Percentiles rank a stretch among this genome's conserved stretches.
Conservation (phyloP, 352 stramenopile genomes). For the Thalassiosira allenii region DNA sequence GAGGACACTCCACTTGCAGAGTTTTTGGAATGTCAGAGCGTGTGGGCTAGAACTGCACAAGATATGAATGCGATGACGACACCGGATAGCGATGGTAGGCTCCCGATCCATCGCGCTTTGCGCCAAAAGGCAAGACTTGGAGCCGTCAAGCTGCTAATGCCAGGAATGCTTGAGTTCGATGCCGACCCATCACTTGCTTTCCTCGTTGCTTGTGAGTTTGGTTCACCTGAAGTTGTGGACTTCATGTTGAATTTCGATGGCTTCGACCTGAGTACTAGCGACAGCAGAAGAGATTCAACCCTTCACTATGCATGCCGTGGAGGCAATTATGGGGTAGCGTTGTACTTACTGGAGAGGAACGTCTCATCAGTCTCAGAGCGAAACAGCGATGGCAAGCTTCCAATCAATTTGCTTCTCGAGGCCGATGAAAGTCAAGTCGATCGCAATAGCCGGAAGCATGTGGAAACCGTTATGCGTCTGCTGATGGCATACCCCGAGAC, state of each 20-base stretch:
- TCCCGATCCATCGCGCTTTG: conserved; percentile 14
- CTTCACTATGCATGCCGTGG: conserved; percentile 16
- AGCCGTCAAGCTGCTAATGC: conserved; percentile 16
- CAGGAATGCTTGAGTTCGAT: background rate
- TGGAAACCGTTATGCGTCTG: conserved; percentile 17
- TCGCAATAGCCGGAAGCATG: conserved; percentile 10
- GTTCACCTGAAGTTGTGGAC: conserved; percentile 1
- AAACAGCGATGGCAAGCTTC: conserved; percentile 3
- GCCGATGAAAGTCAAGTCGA: background rate
- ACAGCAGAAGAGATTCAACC: background rate
- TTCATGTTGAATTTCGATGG: conserved; percentile 10
- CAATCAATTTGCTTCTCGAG: conserved; percentile 7
- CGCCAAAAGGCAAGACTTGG: background rate
- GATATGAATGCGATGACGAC: conserved; percentile 1
- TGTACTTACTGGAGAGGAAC: conserved; percentile 17
- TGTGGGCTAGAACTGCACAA: background rate
- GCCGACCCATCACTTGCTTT: background rate
- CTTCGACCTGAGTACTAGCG: background rate
- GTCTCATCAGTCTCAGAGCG: conserved; percentile 1
- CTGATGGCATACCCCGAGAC: conserved; percentile 7
- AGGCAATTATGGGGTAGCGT: conserved; percentile 16
- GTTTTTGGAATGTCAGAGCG: background rate
- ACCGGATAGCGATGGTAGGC: conserved; percentile 1
- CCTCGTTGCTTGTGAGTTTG: conserved; percentile 3
- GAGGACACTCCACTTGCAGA: background rate